These are phyloP conservation scores for Oryza australiensis DNA, from an alignment of 176 grass and related monocot species.

Conservation along the genomic window DNA sequence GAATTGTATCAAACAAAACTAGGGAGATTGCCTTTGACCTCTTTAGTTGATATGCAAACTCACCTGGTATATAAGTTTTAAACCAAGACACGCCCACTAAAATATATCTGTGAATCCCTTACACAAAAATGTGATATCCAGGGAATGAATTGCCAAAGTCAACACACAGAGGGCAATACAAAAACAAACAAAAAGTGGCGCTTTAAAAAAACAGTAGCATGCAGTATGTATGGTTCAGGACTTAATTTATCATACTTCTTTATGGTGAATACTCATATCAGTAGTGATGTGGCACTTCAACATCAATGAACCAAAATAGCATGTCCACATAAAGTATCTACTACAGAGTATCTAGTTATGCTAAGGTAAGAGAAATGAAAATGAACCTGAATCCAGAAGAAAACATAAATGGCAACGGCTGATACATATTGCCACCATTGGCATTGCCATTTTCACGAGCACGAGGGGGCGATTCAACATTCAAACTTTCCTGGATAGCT, in stretches of 20 bases:
- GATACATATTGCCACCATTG: slow-evolving; percentile 59
- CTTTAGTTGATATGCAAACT: slow-evolving; percentile 17
- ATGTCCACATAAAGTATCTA: slow-evolving; percentile 19
- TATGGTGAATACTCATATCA: neutral
- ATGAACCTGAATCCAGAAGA: slow-evolving; percentile 85
- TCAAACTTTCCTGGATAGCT: slow-evolving; percentile 96
- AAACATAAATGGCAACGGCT: slow-evolving; percentile 59
- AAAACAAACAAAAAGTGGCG: neutral
- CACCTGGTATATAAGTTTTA: neutral
- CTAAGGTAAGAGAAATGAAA: slow-evolving; percentile 15
- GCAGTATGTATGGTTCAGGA: slow-evolving; percentile 1
- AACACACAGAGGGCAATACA: neutral
- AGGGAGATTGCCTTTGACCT: neutral
- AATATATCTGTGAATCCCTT: neutral
- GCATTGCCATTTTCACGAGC: slow-evolving; percentile 43
- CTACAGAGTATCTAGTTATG: neutral
- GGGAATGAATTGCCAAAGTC: slow-evolving; percentile 5
- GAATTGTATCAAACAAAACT: neutral
- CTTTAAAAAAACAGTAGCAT: neutral
- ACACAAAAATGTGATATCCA: neutral
- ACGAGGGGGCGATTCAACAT: slow-evolving; percentile 65
- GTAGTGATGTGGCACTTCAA: slow-evolving; percentile 27
- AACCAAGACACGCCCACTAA: neutral
- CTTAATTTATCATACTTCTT: slow-evolving; percentile 19
- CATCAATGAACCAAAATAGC: slow-evolving; percentile 2